These are phyloP conservation scores for Botryococcus braunii DNA, from an alignment of 163 green algal species.

Conservation along the genomic window DNA sequence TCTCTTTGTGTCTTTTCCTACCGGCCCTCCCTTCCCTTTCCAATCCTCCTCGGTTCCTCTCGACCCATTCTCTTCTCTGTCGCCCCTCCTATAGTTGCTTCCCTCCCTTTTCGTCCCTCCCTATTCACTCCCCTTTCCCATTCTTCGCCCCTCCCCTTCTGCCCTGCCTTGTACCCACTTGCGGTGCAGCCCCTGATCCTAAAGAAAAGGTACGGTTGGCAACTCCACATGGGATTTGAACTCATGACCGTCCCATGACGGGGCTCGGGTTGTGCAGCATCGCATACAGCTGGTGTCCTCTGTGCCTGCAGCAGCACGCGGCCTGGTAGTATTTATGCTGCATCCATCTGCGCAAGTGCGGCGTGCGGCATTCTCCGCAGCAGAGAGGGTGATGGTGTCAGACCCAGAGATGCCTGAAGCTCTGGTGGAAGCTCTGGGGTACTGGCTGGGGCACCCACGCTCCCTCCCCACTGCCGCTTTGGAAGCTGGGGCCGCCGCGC, in stretches of 20 bases:
- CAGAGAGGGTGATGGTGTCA: neutral
- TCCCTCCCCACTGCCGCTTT: neutral
- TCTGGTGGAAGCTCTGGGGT: neutral
- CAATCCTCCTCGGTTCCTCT: too few species aligned
- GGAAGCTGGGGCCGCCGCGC: neutral
- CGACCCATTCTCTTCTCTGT: too few species aligned
- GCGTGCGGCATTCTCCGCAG: neutral
- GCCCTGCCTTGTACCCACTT: too few species aligned
- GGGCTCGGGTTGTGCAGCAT: conserved; percentile 10
- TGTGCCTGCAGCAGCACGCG: conserved; percentile 15
- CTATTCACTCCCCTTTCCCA: too few species aligned
- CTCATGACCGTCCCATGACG: too few species aligned
- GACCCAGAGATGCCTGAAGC: neutral
- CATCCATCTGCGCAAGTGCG: conserved; percentile 33
- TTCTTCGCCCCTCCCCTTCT: too few species aligned
- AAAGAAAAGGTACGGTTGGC: neutral
- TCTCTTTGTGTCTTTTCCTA: too few species aligned
- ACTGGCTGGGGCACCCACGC: neutral
- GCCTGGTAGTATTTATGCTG: conserved; percentile 44
- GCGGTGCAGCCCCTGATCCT: neutral
- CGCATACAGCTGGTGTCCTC: conserved; percentile 13
- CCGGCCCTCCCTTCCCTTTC: too few species aligned
- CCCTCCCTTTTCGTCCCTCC: too few species aligned
- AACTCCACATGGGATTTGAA: too few species aligned
- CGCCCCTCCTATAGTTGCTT: too few species aligned